phyloP scores from a whole-genome alignment of 129 eudicot genomes.

The Flaveria bidentis region DNA sequence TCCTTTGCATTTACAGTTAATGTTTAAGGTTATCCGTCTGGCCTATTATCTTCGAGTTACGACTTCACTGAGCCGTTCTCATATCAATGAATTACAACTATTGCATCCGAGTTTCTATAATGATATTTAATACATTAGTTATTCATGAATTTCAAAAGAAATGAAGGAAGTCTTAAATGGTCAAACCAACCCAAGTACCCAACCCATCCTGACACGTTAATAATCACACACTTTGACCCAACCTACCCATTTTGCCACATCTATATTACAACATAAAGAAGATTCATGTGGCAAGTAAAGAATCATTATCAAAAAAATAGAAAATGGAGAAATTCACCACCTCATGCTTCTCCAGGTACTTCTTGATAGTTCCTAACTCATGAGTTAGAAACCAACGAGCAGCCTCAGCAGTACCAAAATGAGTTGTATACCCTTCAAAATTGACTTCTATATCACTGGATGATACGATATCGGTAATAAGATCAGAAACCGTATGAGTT shows the following conservation, averaged over 20 bases:
- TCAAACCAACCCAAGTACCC: not conserved
- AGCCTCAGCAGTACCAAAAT: constrained; percentile 95
- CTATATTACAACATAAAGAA: not conserved
- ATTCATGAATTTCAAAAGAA: no score
- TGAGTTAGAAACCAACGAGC: constrained; percentile 92
- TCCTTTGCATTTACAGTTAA: no score
- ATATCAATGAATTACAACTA: no score
- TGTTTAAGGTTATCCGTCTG: no score
- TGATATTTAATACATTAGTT: no score
- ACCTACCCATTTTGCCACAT: constrained; percentile 1
- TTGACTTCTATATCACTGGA: constrained; percentile 80
- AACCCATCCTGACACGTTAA: not conserved
- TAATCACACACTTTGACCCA: not conserved
- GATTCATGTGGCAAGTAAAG: not conserved
- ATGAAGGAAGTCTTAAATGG: no score
- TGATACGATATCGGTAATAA: constrained; percentile 87
- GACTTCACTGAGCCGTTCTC: no score
- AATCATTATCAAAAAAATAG: no score
- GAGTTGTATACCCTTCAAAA: constrained; percentile 80
- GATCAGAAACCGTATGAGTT: constrained; percentile 83
- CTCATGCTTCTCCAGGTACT: constrained; percentile 78
- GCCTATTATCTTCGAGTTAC: no score
- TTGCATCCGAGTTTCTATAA: no score
- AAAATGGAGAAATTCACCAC: constrained; percentile 39
- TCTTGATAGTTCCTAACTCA: constrained; percentile 71